Base-by-base conservation (phyloP, 2,329 filamentous ascomycete species). In the Pseudocercospora crystallina region DNA sequence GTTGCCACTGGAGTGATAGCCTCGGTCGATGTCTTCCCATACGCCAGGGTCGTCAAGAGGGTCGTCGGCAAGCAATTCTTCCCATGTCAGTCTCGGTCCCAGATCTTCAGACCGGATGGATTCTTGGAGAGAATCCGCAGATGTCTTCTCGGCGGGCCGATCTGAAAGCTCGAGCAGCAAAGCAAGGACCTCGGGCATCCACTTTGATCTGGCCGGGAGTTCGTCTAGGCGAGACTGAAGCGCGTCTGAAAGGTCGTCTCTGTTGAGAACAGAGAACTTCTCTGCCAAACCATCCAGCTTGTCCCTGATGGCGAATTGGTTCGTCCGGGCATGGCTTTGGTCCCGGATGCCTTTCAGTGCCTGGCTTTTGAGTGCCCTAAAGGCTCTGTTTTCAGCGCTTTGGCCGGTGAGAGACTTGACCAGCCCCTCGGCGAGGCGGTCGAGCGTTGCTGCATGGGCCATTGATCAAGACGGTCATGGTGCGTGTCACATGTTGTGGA, bases 121-220 rank as follows among this genome's bases (percentile, higher is more conserved):
- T 9, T 51, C n/a, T 1, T 84, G 76, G n/a, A 94, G 72, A 55
- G 83, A 80, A 35, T 80, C 76, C 1, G 92, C 71, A 3, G 75
- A 80, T 0, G 88, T 82, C 44, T 90, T 85, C 45, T 85, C 80
- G 0, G 85, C 80, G 2, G 94, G 92, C 46, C 85, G 81, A 60
- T 96, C 85, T 1, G 92, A 92, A 0, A 97, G 80, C 54, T 89
- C 82, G 7, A 97, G 75, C 9, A 97, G 72, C 0, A 97, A 71
- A 43, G 87, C 84, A 11, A 97, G 73, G 11, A 88, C 77, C 61
- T 97, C 94, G 0, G 91, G 90, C 5, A 83, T 82, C 80, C 83
- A 92, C 69, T 83, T 84, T 37, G 78, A 78, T 11, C 71, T 67
- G 30, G 71, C 64, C 9, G 78, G 73, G 14, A 96, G 70, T 53